Conservation (phyloP, 2,329 filamentous ascomycete species). For the Aspergillus sp. region DNA sequence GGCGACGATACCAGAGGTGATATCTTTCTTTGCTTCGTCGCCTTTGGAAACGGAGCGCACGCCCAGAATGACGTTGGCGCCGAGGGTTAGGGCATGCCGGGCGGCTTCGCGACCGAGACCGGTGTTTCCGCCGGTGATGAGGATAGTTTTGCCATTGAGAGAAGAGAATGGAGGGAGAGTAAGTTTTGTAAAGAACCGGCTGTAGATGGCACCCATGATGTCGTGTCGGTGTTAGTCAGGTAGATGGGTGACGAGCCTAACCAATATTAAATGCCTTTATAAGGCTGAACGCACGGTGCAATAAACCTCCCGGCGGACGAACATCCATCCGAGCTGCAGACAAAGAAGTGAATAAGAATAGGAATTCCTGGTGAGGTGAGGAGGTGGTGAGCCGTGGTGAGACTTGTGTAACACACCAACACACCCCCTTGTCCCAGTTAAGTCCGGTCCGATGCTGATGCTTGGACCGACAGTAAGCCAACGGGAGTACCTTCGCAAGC, state of each 20-base stretch:
- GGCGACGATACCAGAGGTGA: background rate
- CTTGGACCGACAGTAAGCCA: no score
- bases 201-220: background rate
- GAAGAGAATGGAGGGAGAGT: background rate
- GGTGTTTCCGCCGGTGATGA: background rate
- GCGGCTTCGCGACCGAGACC: background rate
- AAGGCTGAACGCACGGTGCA: background rate
- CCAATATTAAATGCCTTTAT: background rate
- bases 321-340: background rate
- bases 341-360: background rate
- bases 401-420: background rate
- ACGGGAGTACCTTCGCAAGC: no score
- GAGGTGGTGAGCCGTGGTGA: background rate
- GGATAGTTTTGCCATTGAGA: background rate
- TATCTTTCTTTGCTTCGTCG: background rate
- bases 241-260: background rate
- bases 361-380: background rate
- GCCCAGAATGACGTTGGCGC: background rate
- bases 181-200: background rate
- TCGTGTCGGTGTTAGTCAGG: background rate
- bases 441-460: background rate
- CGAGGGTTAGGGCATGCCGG: background rate
- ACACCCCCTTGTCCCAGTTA: no score
- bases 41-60: background rate
- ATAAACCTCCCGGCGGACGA: background rate